Base-by-base conservation (phyloP, 2,329 filamentous ascomycete species). In the Balansia obtecta region DNA sequence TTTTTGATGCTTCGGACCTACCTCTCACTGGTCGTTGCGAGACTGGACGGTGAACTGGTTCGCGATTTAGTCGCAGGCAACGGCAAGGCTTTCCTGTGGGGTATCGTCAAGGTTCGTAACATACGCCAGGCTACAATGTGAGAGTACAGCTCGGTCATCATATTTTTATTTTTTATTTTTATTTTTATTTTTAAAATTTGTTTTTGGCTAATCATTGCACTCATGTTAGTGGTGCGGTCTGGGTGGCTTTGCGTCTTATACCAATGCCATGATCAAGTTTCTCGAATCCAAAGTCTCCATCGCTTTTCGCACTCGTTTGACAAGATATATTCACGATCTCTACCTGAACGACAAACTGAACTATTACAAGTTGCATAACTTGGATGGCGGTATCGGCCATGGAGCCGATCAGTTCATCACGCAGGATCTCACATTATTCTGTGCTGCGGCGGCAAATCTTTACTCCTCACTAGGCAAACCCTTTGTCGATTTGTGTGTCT, bases 261-360 rank as follows among this genome's bases (percentile, higher is more conserved):
- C 91, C 47, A 98, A 98, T 66, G 89, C 91, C 50, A 96, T 94
- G 86, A 98, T 98, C 74, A 97, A 97, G 68, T 98, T 87, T 69
- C 77, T 98, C 55, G 91, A 98, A 68, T 91, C 88, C 47, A 98
- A 98, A 71, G 89, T 98, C 49, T 95, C 91, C 7, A 98, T 98
- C 57, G 91, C 94, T 34, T 98, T 98, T 76, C 83, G 93, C 41
- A 98, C 93, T 4, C 82, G 93, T 11, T 75, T 98, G 13, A 98
- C 93, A 2, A 77, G 93, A 58, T 98, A 98, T 65, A 95, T 98
- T 49, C 93, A 98, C 67, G 93, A 98, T 61, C 72, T 98, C 9
- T 98, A 98, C 61, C 77, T 98, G 15, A 95, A 95, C 64, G 86
- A 94, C 51, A 89, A 93, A 58, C 79, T 95, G 56, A 95, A 94